phyloP scores from a whole-genome alignment of 805 yeast species.

The Suhomyces emberorum region DNA sequence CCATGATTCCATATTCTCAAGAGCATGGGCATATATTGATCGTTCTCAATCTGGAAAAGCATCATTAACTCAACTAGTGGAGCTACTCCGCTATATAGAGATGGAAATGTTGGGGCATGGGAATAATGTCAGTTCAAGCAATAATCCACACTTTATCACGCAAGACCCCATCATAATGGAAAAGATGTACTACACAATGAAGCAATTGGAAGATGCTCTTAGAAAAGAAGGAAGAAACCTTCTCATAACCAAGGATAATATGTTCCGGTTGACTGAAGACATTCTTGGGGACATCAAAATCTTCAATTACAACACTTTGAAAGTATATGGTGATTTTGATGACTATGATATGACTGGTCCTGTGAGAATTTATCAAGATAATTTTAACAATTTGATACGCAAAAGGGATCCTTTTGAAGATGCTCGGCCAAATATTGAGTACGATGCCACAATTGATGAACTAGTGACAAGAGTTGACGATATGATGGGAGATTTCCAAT shows the following conservation, averaged over 20 bases:
- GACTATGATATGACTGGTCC: conserved; percentile 2
- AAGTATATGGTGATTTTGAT: conserved; percentile 15
- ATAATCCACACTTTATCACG: too few species aligned
- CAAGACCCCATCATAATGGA: conserved; percentile 5
- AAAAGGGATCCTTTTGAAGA: not conserved
- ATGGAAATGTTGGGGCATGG: conserved; percentile 7
- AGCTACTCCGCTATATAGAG: conserved; percentile 9
- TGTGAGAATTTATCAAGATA: conserved; percentile 10
- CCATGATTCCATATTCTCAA: too few species aligned
- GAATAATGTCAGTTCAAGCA: too few species aligned
- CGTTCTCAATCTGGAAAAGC: conserved; percentile 1
- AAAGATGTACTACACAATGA: conserved; percentile 4
- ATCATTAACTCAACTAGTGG: conserved; percentile 4
- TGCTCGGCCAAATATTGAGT: not conserved
- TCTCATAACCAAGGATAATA: conserved; percentile 10
- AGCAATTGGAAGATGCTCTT: conserved; percentile 8
- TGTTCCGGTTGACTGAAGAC: conserved; percentile 12
- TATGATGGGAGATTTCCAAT: not conserved
- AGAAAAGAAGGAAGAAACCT: conserved; percentile 5
- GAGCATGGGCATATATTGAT: conserved; percentile 8
- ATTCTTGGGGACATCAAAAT: conserved; percentile 17
- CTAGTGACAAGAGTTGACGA: conserved; percentile 1
- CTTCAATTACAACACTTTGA: conserved; percentile 12
- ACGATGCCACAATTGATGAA: not conserved
- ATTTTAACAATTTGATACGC: conserved; percentile 7